phyloP scores from a whole-genome alignment of 2,329 filamentous ascomycete species.

The Thelonectria discophora region DNA sequence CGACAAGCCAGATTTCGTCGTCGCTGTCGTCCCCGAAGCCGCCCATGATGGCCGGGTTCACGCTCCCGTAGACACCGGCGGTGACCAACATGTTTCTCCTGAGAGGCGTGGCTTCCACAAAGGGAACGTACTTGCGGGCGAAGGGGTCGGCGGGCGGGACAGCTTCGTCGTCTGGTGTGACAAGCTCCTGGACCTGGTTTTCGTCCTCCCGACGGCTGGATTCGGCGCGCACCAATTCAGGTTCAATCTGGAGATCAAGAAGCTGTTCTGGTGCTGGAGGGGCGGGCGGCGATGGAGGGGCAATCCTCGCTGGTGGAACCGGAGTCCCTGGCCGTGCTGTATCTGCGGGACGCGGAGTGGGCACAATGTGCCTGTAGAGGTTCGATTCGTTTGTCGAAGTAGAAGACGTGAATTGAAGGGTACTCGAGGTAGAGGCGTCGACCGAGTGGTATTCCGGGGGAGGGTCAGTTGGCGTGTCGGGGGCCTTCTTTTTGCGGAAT shows the following conservation, averaged over 20 bases:
- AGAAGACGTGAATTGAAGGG: constrained; percentile 7
- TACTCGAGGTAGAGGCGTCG: constrained; percentile 5
- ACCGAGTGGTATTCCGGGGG: constrained; percentile 11
- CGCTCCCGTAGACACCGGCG: constrained; percentile 41
- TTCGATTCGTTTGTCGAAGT: constrained; percentile 7
- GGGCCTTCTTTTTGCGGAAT: constrained; percentile 35
- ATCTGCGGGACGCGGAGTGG: neutral
- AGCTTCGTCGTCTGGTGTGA: constrained; percentile 10
- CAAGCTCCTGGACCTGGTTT: constrained; percentile 1
- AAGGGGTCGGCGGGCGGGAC: constrained; percentile 21
- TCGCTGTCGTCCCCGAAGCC: constrained; percentile 47
- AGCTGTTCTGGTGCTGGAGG: constrained; percentile 3
- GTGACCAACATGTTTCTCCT: constrained; percentile 43
- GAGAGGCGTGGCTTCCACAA: constrained; percentile 37
- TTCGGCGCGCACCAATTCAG: neutral
- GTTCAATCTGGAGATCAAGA: neutral
- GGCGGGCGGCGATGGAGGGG: constrained; percentile 13
- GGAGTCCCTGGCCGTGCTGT: neutral
- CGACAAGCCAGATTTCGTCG: constrained; percentile 42
- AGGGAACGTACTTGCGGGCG: constrained; percentile 35
- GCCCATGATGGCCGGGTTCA: constrained; percentile 45
- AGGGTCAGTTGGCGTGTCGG: constrained; percentile 26
- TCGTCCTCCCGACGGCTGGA: neutral
- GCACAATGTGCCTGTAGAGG: neutral
- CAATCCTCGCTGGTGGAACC: neutral